Percentiles rank a stretch among this genome's conserved stretches.
Conservation (phyloP, 73 alveolate species). For the Uronychia binucleata region DNA sequence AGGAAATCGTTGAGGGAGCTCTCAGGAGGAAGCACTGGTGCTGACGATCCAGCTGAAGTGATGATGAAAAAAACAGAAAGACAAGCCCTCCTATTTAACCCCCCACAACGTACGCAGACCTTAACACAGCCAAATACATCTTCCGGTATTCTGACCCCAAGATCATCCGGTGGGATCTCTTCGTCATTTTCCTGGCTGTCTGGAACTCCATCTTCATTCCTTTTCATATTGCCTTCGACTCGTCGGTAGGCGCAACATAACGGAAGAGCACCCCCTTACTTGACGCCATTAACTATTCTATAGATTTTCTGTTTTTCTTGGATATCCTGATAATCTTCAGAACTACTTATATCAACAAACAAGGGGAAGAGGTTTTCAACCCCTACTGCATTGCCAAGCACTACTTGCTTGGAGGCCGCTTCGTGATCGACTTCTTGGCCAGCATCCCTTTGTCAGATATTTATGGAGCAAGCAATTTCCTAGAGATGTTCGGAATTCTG, state of each 20-base stretch:
- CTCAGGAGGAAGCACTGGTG: neutral
- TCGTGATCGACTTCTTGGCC: neutral
- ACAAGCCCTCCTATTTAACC: neutral
- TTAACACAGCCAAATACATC: conserved; percentile 30
- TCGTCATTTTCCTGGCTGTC: conserved; percentile 29
- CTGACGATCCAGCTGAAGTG: neutral
- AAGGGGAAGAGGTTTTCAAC: conserved; percentile 59
- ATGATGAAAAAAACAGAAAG: neutral
- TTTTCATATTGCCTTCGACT: conserved; percentile 22
- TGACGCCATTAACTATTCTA: neutral
- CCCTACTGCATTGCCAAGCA: conserved; percentile 35
- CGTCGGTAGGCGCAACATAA: conserved; percentile 14
- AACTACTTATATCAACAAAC: conserved; percentile 36
- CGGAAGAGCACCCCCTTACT: conserved; percentile 4
- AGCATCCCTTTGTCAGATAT: conserved; percentile 1
- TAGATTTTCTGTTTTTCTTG: conserved; percentile 24
- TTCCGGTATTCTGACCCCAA: conserved; percentile 25
- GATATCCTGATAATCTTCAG: conserved; percentile 50
- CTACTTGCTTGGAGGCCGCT: conserved; percentile 28
- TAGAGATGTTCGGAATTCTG: conserved; percentile 35
- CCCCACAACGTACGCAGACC: neutral
- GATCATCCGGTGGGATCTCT: conserved; percentile 42
- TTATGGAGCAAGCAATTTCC: neutral
- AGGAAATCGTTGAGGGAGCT: neutral
- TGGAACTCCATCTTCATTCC: conserved; percentile 31